These are phyloP conservation scores for Fraxinus xanthoxyloides DNA, from an alignment of 305 asterid species.

Conservation along the genomic window DNA sequence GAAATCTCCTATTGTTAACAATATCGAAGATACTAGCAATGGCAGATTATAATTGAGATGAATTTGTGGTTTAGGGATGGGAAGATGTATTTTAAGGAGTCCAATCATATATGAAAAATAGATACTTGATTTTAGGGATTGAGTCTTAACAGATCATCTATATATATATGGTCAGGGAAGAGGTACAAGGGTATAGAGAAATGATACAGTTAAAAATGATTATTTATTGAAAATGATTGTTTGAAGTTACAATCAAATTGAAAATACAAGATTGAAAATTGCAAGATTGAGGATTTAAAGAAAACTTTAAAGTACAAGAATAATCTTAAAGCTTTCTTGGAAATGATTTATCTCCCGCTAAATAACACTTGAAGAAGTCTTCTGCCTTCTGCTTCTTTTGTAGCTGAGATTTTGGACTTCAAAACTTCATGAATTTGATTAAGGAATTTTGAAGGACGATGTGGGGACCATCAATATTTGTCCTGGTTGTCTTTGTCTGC, in stretches of 20 bases:
- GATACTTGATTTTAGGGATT: not conserved
- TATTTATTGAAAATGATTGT: not conserved
- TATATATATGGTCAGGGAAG: not conserved
- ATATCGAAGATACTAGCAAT: too few relatives aligned
- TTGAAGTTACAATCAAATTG: not conserved
- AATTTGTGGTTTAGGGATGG: not conserved
- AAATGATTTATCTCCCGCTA: not conserved
- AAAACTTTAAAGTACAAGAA: not conserved
- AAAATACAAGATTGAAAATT: too few relatives aligned
- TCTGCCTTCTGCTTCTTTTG: not conserved
- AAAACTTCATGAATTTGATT: not conserved
- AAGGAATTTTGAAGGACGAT: not conserved
- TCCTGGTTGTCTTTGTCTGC: not conserved
- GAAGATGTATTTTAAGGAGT: not conserved
- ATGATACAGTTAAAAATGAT: not conserved
- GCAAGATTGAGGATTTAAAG: not conserved
- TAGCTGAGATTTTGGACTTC: not conserved
- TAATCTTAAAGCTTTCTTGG: not conserved
- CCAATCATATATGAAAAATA: not conserved
- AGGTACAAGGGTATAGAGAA: not conserved
- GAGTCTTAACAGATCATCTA: not conserved
- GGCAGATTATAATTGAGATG: too few relatives aligned
- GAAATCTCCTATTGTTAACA: not conserved
- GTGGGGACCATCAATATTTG: not conserved
- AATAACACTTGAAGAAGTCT: not conserved